Conservation (phyloP, 2,329 filamentous ascomycete species). For the Exophiala phaeomuriformis region DNA sequence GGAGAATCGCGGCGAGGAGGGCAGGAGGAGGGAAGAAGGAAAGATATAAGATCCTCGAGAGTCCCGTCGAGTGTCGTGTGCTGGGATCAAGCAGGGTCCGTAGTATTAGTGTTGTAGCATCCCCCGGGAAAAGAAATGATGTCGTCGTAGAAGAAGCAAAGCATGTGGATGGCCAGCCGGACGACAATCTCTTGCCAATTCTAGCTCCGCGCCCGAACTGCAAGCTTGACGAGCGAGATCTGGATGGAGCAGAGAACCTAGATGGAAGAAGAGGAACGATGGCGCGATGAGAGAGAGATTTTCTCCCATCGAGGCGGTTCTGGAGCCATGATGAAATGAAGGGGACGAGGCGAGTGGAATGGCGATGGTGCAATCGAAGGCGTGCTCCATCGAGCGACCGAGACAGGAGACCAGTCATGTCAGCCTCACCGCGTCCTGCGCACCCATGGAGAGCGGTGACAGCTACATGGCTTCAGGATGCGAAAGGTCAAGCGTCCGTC, state of each 20-base stretch:
- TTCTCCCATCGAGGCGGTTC: neutral
- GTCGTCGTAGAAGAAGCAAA: neutral
- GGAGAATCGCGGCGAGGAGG: neutral
- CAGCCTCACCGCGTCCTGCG: too few relatives aligned
- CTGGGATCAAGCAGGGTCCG: neutral
- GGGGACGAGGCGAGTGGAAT: slow-evolving; percentile 10
- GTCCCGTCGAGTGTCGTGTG: neutral
- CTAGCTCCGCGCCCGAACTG: neutral
- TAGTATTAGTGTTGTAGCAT: neutral
- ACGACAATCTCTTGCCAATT: neutral
- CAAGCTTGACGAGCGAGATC: slow-evolving; percentile 8
- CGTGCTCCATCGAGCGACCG: slow-evolving; percentile 1
- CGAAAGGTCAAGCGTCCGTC: neutral
- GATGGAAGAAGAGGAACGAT: neutral
- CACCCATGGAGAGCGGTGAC: neutral
- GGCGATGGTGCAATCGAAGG: slow-evolving; percentile 31
- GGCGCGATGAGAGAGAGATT: neutral
- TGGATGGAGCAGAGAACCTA: neutral
- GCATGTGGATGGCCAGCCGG: neutral
- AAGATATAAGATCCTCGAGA: neutral
- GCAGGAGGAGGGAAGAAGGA: neutral
- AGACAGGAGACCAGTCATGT: neutral
- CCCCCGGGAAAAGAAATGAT: neutral
- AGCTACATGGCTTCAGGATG: neutral
- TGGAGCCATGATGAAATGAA: slow-evolving; percentile 7